A percentile compares a stretch with the other conserved stretches of the same genome.
Conservation (phyloP, 2,329 filamentous ascomycete species). For the Venturiaceae sp. region DNA sequence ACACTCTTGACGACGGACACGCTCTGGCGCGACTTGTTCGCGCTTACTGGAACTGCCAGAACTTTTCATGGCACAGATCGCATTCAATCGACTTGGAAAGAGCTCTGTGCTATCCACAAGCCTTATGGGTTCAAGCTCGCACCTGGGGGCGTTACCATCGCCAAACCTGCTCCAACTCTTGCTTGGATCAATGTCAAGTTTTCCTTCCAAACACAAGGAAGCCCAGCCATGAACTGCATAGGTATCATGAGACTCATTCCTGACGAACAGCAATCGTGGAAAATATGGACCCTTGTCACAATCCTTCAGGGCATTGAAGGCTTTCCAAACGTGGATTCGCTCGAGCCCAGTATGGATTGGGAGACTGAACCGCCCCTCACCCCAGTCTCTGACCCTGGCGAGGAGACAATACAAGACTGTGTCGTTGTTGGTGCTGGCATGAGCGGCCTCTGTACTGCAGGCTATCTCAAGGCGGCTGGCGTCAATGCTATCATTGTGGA, state of each 20-base stretch:
- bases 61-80: constrained; percentile 3
- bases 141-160: constrained; percentile 1
- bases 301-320: constrained; percentile 8
- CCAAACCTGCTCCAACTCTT: neutral
- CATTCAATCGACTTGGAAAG: constrained; percentile 4
- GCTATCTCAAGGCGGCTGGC: constrained; percentile 49
- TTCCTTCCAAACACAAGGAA: neutral
- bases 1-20: neutral
- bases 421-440: constrained; percentile 39
- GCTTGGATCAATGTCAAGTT: constrained; percentile 7
- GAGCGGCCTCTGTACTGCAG: constrained; percentile 47
- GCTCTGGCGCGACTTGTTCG: constrained; percentile 9
- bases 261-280: constrained; percentile 4
- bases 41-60: constrained; percentile 8
- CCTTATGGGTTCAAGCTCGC: neutral
- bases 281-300: constrained; percentile 7
- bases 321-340: constrained; percentile 5
- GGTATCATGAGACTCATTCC: constrained; percentile 7
- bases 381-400: neutral
- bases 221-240: neutral
- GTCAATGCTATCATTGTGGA: constrained; percentile 50
- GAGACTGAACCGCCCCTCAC: neutral
- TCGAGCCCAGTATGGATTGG: neutral
- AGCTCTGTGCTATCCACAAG: neutral
- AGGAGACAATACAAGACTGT: constrained; percentile 5